A percentile compares a stretch with the other conserved stretches of the same genome.
Evolutionary conservation across 202 grass and related monocot species (phyloP).

Genomic region (Schoenoplectus tabernaemontani): DNA sequence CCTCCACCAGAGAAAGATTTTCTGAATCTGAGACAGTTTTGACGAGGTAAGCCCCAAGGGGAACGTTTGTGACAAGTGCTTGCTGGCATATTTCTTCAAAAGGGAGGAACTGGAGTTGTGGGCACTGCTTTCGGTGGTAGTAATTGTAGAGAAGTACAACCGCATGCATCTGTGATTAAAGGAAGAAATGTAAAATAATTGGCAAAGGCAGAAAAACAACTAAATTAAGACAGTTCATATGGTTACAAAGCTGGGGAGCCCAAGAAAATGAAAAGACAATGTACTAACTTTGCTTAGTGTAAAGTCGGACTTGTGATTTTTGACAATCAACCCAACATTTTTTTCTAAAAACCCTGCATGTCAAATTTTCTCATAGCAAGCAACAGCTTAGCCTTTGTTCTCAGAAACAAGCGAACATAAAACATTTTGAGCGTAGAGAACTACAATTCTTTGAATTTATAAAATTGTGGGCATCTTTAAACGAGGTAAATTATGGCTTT

Average conservation of each 20-base stretch:
- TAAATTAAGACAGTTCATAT: background rate
- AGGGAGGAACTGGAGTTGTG: constrained; percentile 31
- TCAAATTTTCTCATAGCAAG: background rate
- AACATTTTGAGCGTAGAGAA: background rate
- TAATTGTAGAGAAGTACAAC: constrained; percentile 59
- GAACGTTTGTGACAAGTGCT: constrained; percentile 26
- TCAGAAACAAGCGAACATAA: background rate
- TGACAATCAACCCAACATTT: background rate
- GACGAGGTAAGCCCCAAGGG: constrained; percentile 28
- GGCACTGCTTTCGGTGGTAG: constrained; percentile 54
- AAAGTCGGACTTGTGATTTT: background rate
- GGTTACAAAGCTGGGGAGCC: background rate
- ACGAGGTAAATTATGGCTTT: background rate
- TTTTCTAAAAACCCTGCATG: background rate
- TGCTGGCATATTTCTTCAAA: constrained; percentile 25
- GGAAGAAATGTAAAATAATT: background rate
- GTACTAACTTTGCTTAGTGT: background rate
- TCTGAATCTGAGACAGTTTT: background rate
- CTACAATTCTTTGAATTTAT: background rate
- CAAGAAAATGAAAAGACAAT: background rate
- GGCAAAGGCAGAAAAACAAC: background rate
- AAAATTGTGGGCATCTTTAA: background rate
- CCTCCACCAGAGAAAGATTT: constrained; percentile 35
- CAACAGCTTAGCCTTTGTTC: background rate
- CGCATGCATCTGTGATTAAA: constrained; percentile 44